phyloP scores from a whole-genome alignment of 495 filamentous ascomycete species.

The Tuber magnatum region DNA sequence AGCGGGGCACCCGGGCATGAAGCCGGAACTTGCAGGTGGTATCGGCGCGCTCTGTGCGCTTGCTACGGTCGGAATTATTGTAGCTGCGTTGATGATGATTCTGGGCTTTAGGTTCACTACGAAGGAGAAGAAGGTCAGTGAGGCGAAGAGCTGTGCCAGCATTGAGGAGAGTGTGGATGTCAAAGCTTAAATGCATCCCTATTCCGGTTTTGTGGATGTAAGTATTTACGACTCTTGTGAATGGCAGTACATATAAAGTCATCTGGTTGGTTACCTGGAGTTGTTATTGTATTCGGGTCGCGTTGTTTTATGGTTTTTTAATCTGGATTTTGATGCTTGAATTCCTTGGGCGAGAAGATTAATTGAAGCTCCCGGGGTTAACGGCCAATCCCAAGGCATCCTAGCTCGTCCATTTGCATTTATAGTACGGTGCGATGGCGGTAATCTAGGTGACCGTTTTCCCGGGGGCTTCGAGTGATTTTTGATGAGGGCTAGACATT shows the following conservation, averaged over 20 bases:
- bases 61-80: constrained; percentile 42
- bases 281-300: neutral
- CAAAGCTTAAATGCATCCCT: neutral
- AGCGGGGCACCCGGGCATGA: constrained; percentile 2
- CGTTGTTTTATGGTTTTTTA: neutral
- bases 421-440: too few species aligned
- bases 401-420: neutral
- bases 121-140: constrained; percentile 18
- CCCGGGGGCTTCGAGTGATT: neutral
- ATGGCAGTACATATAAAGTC: neutral
- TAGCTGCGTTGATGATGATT: constrained; percentile 37
- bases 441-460: neutral
- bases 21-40: constrained; percentile 47
- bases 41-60: constrained; percentile 48
- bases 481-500: neutral
- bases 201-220: neutral
- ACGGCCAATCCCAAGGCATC: neutral
- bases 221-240: neutral
- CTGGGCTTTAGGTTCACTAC: constrained; percentile 31
- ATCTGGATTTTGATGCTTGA: neutral
- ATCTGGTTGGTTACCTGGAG: neutral
- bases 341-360: neutral
- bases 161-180: neutral
- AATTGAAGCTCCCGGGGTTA: neutral
- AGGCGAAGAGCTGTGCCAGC: constrained; percentile 14